Evolutionary conservation across 441 rosid genomes (phyloP).

Genomic region (Manihot esculenta): DNA sequence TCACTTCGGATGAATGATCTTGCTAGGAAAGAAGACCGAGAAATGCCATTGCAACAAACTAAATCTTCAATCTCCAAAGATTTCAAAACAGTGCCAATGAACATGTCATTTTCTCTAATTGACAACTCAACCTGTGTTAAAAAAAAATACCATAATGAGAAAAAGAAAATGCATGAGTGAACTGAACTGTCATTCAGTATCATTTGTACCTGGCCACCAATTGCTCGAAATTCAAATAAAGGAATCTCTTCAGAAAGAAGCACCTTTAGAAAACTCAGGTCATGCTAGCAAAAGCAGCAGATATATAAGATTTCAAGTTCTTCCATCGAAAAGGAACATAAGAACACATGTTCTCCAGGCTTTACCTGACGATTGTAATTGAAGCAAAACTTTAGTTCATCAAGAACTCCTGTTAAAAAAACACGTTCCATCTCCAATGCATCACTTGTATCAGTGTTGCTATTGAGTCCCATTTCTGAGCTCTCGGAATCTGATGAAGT

Average conservation of each 20-base stretch:
- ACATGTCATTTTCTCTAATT: slow-evolving; percentile 73
- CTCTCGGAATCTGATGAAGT: slow-evolving; percentile 82
- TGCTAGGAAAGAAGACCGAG: slow-evolving; percentile 73
- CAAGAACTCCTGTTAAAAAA: slow-evolving; percentile 85
- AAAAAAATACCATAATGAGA: slow-evolving; percentile 24
- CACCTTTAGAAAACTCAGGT: slow-evolving; percentile 62
- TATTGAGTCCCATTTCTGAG: slow-evolving; percentile 61
- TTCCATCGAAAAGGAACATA: slow-evolving; percentile 20
- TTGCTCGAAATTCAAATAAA: slow-evolving; percentile 88
- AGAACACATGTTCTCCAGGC: slow-evolving; percentile 17
- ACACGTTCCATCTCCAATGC: slow-evolving; percentile 57
- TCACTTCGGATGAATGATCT: slow-evolving; percentile 75
- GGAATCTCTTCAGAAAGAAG: slow-evolving; percentile 77
- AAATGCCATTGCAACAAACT: slow-evolving; percentile 50
- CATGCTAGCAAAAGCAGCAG: slow-evolving; percentile 47
- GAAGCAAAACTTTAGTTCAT: slow-evolving; percentile 85
- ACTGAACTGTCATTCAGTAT: slow-evolving; percentile 15
- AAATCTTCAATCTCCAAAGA: slow-evolving; percentile 98
- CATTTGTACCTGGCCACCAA: slow-evolving; percentile 85
- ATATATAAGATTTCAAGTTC: slow-evolving; percentile 35
- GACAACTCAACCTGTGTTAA: slow-evolving; percentile 81
- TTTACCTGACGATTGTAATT: slow-evolving; percentile 68
- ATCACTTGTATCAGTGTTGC: slow-evolving; percentile 38
- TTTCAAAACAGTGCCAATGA: slow-evolving; percentile 83
- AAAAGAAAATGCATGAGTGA: slow-evolving; percentile 22